Evolutionary conservation across 306 rosid genomes (phyloP), one percentile per base, ranked within the genome.

Genomic region (Pterocarpus macrocarpus): DNA sequence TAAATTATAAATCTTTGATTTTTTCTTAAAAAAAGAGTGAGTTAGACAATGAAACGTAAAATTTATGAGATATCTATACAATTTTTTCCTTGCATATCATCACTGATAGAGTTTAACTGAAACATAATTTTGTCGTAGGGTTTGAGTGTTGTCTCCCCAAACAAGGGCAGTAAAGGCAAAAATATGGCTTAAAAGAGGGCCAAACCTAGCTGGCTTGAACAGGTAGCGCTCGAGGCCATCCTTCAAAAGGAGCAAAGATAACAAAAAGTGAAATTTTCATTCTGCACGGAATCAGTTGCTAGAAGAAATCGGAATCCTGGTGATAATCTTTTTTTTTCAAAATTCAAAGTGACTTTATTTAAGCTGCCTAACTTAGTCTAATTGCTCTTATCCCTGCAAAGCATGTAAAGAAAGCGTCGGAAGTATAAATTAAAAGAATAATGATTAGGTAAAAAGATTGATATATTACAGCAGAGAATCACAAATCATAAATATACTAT

Each of bases 111-210:
- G 22, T n/a, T n/a, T 55, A 41, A 59, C 12, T 45, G 33, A 41
- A 73, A 6, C 5, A 3, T 35, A 49, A 32, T 41, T 64, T 55
- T 61, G 16, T 50, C 72, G 61, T 57, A 56, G 71, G 9, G 73
- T 73, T 88, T 82, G 87, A 85, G 90, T 86, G 90, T 38, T 63
- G 85, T 80, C 85, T 70, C 78, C 67, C 66, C 28, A 36, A 71
- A 69, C 82, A 79, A 8, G 44, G 84, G 70, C 82, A 69, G n/a
- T 4, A 1, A 56, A 1, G 30, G 16, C 64, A 35, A 73, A 79
- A 59, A 44, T 35, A 9, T 66, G 17, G 87, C 71, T 39, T 36
- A 85, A 67, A 56, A 69, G 56, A 2, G 35, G 58, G 44, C 87
- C 33, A 64, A 62, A 62, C 76, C 85, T 80, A 64, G 32, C 50